A percentile compares a stretch with the other conserved stretches of the same genome.
These are phyloP conservation scores for Noccaea caerulescens DNA, from an alignment of 345 rosid species.

Conservation along the genomic window DNA sequence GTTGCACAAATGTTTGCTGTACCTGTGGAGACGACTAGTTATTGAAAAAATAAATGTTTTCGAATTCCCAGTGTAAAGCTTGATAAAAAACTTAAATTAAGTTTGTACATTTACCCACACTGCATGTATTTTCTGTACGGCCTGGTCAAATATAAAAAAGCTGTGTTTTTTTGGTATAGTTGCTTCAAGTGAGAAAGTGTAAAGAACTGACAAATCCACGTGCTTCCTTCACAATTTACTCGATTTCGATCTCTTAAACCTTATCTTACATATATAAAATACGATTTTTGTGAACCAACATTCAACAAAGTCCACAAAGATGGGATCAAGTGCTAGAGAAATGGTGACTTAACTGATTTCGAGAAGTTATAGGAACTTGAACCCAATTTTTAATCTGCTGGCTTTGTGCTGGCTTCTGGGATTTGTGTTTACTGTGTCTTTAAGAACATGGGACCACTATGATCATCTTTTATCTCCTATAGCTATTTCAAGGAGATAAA, in stretches of 20 bases:
- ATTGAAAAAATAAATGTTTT: neutral
- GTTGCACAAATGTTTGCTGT: slow-evolving; percentile 75
- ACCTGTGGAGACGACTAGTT: slow-evolving; percentile 57
- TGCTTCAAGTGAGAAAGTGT: slow-evolving; percentile 27
- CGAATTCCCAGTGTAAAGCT: slow-evolving; percentile 27
- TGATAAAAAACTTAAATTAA: slow-evolving; percentile 23
- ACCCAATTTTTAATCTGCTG: slow-evolving; percentile 35
- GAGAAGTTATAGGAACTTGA: slow-evolving; percentile 41
- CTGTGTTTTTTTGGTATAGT: slow-evolving; percentile 12
- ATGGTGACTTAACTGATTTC: slow-evolving; percentile 38
- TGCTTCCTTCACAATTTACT: slow-evolving; percentile 24
- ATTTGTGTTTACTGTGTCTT: slow-evolving; percentile 37
- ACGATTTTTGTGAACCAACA: slow-evolving; percentile 20
- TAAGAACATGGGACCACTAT: slow-evolving; percentile 35
- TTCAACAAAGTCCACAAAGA: slow-evolving; percentile 38
- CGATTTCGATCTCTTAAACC: slow-evolving; percentile 31
- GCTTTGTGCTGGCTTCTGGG: slow-evolving; percentile 38
- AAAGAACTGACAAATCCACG: slow-evolving; percentile 34
- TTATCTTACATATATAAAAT: slow-evolving; percentile 13
- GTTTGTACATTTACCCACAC: slow-evolving; percentile 39
- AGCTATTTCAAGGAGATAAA: slow-evolving; percentile 23
- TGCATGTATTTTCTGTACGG: slow-evolving; percentile 29
- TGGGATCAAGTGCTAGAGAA: slow-evolving; percentile 40
- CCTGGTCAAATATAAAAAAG: slow-evolving; percentile 31
- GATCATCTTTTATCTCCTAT: slow-evolving; percentile 33